These are phyloP conservation scores for Xylaria polymorpha DNA, from an alignment of 2,329 filamentous ascomycete species.

Conservation along the genomic window DNA sequence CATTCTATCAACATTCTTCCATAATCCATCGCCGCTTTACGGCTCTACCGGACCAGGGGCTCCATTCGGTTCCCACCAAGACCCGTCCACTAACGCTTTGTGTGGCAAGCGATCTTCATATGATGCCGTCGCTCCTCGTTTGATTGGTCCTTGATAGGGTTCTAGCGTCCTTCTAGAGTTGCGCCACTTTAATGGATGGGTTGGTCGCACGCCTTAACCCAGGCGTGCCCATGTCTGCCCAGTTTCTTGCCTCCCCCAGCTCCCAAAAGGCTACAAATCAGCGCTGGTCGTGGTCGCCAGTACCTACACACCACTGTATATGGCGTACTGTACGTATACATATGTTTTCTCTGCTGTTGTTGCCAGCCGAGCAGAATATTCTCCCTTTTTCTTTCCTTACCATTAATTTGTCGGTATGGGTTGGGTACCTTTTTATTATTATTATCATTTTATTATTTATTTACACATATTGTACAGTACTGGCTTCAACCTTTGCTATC, in stretches of 20 bases:
- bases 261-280: no score
- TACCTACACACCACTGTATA: neutral
- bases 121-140: constrained; percentile 27
- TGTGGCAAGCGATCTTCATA: constrained; percentile 43
- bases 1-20: constrained; percentile 39
- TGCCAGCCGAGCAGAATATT: neutral
- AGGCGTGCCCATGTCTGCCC: constrained; percentile 6
- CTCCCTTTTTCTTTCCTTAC: neutral
- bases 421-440: neutral
- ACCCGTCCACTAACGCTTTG: constrained; percentile 37
- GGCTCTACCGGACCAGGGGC: constrained; percentile 37
- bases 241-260: neutral
- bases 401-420: neutral
- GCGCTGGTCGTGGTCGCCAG: neutral
- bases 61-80: constrained; percentile 22
- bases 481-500: no score
- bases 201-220: constrained; percentile 26
- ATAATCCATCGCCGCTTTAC: constrained; percentile 48
- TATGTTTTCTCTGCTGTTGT: neutral
- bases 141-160: constrained; percentile 46
- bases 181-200: constrained; percentile 32
- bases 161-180: constrained; percentile 56
- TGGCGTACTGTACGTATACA: no score
- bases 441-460: no score
- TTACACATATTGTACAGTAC: no score